These are phyloP conservation scores for Wickerhamiella parazyma DNA, from an alignment of 805 yeast species.

Conservation along the genomic window DNA sequence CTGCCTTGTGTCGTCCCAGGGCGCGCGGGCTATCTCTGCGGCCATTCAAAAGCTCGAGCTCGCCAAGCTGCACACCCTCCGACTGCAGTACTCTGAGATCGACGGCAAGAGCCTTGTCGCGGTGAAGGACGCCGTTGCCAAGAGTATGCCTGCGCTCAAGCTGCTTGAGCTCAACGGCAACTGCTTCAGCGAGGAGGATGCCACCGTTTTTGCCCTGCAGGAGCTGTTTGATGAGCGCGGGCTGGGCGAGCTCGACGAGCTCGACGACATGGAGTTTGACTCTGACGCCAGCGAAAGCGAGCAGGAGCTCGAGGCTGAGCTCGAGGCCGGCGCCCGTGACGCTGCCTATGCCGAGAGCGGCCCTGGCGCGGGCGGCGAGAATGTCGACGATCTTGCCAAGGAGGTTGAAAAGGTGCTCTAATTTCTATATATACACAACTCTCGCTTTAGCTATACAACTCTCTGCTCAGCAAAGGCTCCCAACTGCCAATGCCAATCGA, in stretches of 20 bases:
- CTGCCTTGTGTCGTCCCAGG: slow-evolving; percentile 69
- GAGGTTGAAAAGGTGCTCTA: background rate
- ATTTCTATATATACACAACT: too few relatives aligned
- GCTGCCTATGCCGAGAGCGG: slow-evolving; percentile 30
- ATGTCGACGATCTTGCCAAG: slow-evolving; percentile 23
- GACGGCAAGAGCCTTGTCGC: slow-evolving; percentile 47
- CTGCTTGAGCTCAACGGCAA: slow-evolving; percentile 84
- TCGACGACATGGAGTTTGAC: slow-evolving; percentile 82
- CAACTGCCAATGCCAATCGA: background rate
- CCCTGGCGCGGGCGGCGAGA: slow-evolving; percentile 25
- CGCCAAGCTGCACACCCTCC: slow-evolving; percentile 43
- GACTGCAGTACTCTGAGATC: slow-evolving; percentile 81
- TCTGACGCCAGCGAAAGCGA: slow-evolving; percentile 49
- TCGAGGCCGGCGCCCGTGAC: slow-evolving; percentile 36
- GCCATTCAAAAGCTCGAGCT: slow-evolving; percentile 20
- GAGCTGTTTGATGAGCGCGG: slow-evolving; percentile 59
- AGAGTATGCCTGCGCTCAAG: slow-evolving; percentile 46
- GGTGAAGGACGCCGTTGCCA: slow-evolving; percentile 41
- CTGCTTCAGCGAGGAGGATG: slow-evolving; percentile 78
- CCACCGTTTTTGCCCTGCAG: slow-evolving; percentile 44
- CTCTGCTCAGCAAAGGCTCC: too few relatives aligned
- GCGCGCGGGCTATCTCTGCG: slow-evolving; percentile 43
- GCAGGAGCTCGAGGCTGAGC: slow-evolving; percentile 47
- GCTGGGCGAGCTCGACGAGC: slow-evolving; percentile 73
- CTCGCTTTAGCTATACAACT: too few relatives aligned